phyloP scores from a whole-genome alignment of 2,329 filamentous ascomycete genomes.

The Pyrenophora seminiperda region DNA sequence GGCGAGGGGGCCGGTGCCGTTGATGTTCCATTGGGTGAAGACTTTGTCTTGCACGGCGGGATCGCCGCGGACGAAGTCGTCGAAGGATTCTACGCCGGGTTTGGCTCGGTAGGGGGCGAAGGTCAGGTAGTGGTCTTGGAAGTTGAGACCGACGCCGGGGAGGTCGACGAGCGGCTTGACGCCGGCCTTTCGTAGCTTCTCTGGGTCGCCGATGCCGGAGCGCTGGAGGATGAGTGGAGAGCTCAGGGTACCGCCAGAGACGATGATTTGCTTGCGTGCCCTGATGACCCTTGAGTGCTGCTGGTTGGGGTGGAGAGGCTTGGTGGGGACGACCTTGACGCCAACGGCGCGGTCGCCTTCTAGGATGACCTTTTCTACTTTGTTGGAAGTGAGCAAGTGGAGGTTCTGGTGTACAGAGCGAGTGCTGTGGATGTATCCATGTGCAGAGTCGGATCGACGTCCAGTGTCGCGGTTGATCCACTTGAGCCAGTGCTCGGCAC shows the following conservation, averaged over 20 bases:
- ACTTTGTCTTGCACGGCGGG: slow-evolving; percentile 74
- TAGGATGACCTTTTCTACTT: slow-evolving; percentile 76
- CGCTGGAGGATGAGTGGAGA: slow-evolving; percentile 77
- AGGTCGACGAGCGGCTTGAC: slow-evolving; percentile 73
- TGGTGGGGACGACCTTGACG: slow-evolving; percentile 72
- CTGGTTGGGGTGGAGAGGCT: slow-evolving; percentile 65
- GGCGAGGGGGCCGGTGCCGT: slow-evolving; percentile 76
- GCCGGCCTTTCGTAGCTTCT: slow-evolving; percentile 71
- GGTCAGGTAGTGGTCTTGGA: slow-evolving; percentile 76
- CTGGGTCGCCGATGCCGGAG: slow-evolving; percentile 73
- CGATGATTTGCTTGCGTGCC: slow-evolving; percentile 75
- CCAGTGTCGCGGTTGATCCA: slow-evolving; percentile 78
- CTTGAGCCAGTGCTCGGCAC: slow-evolving; percentile 82
- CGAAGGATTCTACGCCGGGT: slow-evolving; percentile 76
- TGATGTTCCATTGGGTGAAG: slow-evolving; percentile 77
- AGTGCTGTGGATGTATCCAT: slow-evolving; percentile 78
- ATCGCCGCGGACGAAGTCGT: slow-evolving; percentile 77
- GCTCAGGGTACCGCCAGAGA: slow-evolving; percentile 73
- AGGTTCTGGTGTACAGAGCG: slow-evolving; percentile 71
- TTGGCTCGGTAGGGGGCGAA: slow-evolving; percentile 75
- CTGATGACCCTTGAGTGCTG: slow-evolving; percentile 63
- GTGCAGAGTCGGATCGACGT: slow-evolving; percentile 75
- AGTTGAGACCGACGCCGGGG: slow-evolving; percentile 75
- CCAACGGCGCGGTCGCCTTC: slow-evolving; percentile 74
- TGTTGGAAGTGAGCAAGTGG: slow-evolving; percentile 75